Evolutionary conservation across 352 stramenopile species (phyloP), one percentile per base, ranked within the genome.

Genomic region (Globisporangium echinulatum): DNA sequence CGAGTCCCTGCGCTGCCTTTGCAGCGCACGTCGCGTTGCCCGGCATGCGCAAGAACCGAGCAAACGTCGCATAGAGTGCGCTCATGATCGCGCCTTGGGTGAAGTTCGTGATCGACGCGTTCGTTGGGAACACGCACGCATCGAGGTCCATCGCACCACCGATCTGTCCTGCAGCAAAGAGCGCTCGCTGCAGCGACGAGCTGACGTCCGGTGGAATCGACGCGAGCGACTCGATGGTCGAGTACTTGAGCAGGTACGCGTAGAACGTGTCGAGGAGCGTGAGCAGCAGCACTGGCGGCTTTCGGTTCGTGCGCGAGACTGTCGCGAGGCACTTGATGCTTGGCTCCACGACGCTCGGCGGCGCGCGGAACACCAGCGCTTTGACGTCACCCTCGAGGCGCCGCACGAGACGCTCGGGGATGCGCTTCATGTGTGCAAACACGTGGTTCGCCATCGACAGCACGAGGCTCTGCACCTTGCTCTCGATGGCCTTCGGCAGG

Each of bases 1-100:
- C 83, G n/a, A 96, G 70, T 15, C 81, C 86, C 68, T 94, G 86
- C 0, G 91, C 78, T 59, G 81, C 84, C 67, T 92, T 96, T 25
- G 80, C 72, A 14, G 69, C 67, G 44, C 82, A 91, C 7, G 59
- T 51, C 39, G 72, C 48, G 52, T 79, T 87, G 5, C 74, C 71
- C 46, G 61, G 59, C 17, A 81, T 69, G 11, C 64, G 64, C 44
- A 87, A 40, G 54, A 79, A 94, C 10, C 63, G 62, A 7, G 57
- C 58, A 61, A 89, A 94, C 2, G 77, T 63, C 15, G 76, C 61
- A 42, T 90, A 93, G 13, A 96, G 68, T 7, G 69, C 75, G 37
- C 87, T 58, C 59, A 83, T 77, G 19, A 92, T 72, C 7, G 50
- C 62, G 40, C 79, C 80, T 66, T 85, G 69, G 14, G 55, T 64